Percentiles rank a stretch among this genome's conserved stretches.
These are phyloP conservation scores for Paracorniculantispora psalliotae DNA, from an alignment of 2,329 filamentous ascomycete genomes.

Conservation along the genomic window DNA sequence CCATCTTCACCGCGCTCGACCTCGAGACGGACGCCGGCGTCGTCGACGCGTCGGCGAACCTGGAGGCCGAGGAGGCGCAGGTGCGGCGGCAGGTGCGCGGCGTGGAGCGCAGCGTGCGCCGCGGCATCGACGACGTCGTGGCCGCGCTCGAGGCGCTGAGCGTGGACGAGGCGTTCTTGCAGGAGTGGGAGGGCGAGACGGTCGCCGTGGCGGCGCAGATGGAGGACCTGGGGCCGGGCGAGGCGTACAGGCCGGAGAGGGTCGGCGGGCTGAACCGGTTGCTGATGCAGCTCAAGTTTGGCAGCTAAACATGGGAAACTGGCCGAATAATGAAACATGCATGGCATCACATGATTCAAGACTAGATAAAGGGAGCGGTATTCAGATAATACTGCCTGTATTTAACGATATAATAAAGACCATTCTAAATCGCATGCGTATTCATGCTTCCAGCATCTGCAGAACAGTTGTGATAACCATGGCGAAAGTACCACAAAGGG, in stretches of 20 bases:
- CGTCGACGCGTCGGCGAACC: conserved; percentile 67
- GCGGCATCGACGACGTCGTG: conserved; percentile 64
- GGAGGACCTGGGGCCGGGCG: conserved; percentile 30
- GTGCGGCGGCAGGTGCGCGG: conserved; percentile 59
- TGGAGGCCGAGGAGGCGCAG: conserved; percentile 66
- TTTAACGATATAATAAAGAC: neutral
- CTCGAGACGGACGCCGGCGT: conserved; percentile 79
- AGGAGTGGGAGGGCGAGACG: conserved; percentile 36
- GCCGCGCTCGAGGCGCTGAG: conserved; percentile 44
- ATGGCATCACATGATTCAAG: no score
- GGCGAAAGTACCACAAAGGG: neutral
- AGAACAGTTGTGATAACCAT: no score
- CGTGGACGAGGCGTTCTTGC: conserved; percentile 39
- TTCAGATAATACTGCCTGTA: no score
- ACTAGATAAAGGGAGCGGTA: no score
- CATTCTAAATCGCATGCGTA: no score
- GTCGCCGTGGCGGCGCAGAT: conserved; percentile 31
- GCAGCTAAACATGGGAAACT: conserved; percentile 25
- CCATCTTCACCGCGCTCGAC: conserved; percentile 72
- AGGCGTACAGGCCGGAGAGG: conserved; percentile 61
- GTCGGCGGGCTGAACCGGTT: conserved; percentile 78
- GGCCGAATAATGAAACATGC: no score
- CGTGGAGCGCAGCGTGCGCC: conserved; percentile 60
- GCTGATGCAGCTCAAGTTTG: conserved; percentile 84
- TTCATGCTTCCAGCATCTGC: no score